Evolutionary conservation across 2,329 filamentous ascomycete species (phyloP).

Genomic region (Ophiostoma montium): DNA sequence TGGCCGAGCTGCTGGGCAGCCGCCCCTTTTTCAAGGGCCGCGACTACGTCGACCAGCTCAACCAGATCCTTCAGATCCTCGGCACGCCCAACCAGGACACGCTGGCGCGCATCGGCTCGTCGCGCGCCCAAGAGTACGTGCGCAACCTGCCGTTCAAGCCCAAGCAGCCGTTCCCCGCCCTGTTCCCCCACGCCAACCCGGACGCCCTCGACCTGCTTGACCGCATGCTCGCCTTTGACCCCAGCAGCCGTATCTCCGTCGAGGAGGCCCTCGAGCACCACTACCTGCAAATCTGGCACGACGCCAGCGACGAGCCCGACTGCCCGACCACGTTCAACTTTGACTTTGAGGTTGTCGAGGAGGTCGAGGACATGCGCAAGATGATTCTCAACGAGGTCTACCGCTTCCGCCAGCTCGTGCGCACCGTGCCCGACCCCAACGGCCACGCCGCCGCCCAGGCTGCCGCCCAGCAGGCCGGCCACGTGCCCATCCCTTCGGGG

Average conservation of each 20-base stretch:
- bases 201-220: conserved; percentile 92
- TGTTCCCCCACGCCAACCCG: conserved; percentile 91
- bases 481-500: conserved; percentile 39
- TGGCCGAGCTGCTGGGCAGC: conserved; percentile 88
- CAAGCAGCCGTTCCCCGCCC: conserved; percentile 74
- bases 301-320: conserved; percentile 85
- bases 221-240: conserved; percentile 95
- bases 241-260: conserved; percentile 81
- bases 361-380: conserved; percentile 85
- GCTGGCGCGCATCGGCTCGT: conserved; percentile 81
- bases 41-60: conserved; percentile 98
- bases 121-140: conserved; percentile 94
- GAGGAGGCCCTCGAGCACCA: conserved; percentile 92
- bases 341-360: conserved; percentile 94
- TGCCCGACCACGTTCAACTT: conserved; percentile 96
- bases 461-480: conserved; percentile 22
- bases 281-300: conserved; percentile 97
- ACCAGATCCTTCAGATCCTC: conserved; percentile 96
- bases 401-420: conserved; percentile 57
- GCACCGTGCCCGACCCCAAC: conserved; percentile 31
- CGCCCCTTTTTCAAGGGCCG: conserved; percentile 98
- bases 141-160: conserved; percentile 91
- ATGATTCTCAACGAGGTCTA: conserved; percentile 96
- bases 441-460: conserved; percentile 12
- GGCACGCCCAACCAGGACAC: conserved; percentile 95